phyloP scores from a whole-genome alignment of 2,329 filamentous ascomycete genomes.

The Immersiporthe knoxdaviesiana region DNA sequence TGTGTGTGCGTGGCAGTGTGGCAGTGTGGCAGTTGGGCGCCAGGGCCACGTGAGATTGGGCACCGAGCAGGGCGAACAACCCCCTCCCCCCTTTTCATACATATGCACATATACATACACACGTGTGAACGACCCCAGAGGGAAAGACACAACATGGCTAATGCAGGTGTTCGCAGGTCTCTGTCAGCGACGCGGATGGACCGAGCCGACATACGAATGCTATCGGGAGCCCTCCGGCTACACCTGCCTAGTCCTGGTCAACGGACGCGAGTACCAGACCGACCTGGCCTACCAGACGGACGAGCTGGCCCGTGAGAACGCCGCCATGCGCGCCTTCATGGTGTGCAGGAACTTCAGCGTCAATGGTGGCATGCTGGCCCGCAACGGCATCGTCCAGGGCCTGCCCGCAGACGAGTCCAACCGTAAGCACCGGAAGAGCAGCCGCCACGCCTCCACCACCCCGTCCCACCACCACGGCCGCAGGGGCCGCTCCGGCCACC shows the following conservation, averaged over 20 bases:
- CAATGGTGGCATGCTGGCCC: conserved; percentile 87
- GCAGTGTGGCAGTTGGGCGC: conserved; percentile 22
- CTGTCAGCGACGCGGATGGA: conserved; percentile 93
- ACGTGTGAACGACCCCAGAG: conserved; percentile 25
- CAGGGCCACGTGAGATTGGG: conserved; percentile 4
- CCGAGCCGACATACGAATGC: conserved; percentile 85
- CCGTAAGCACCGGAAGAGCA: conserved; percentile 55
- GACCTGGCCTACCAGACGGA: conserved; percentile 84
- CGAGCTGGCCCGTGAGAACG: conserved; percentile 84
- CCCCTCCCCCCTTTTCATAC: not conserved
- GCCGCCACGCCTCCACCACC: conserved; percentile 54
- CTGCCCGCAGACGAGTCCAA: conserved; percentile 59
- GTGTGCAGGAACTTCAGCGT: conserved; percentile 97
- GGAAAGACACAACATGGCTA: conserved; percentile 19
- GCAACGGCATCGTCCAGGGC: conserved; percentile 70
- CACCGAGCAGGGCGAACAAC: conserved; percentile 24
- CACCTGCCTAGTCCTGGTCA: conserved; percentile 89
- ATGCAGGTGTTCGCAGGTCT: conserved; percentile 65
- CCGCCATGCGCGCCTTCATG: conserved; percentile 94
- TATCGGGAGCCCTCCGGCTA: conserved; percentile 76
- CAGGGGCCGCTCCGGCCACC: conserved; percentile 57
- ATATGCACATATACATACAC: not conserved
- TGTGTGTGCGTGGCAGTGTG: too few relatives aligned
- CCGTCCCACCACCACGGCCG: conserved; percentile 42
- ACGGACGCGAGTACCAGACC: conserved; percentile 95